These are phyloP conservation scores for Paulownia fortunei DNA, from an alignment of 257 asterid genomes.

Conservation along the genomic window DNA sequence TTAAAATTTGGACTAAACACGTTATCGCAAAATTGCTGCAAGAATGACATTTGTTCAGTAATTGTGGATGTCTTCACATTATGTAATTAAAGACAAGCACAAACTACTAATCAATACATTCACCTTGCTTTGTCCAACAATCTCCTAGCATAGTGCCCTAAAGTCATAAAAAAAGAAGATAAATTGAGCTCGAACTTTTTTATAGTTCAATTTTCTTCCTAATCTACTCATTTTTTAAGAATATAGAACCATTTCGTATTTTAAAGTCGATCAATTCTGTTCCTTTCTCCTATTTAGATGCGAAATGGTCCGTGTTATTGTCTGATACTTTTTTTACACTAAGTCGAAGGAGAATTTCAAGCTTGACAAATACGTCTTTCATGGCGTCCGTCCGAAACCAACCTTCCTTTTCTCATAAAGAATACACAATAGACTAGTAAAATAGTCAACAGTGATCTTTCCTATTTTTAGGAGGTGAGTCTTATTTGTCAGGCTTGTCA, in stretches of 20 bases:
- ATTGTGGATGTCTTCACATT: no score
- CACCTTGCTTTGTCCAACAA: constrained; percentile 12
- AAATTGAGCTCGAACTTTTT: not conserved
- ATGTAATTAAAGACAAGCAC: no score
- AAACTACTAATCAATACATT: not conserved
- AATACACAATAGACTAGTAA: not conserved
- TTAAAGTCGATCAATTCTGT: not conserved
- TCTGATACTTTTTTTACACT: not conserved
- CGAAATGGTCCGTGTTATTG: not conserved
- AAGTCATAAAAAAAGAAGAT: not conserved
- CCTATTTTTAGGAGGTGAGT: not conserved
- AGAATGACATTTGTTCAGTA: not conserved
- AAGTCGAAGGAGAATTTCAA: constrained; percentile 46
- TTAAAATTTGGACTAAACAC: not conserved
- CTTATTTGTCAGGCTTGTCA: constrained; percentile 62
- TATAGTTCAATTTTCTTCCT: not conserved
- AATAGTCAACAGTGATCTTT: not conserved
- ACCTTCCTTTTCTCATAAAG: constrained; percentile 10
- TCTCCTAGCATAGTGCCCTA: constrained; percentile 10
- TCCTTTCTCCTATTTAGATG: constrained; percentile 20
- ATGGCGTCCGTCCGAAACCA: constrained; percentile 5
- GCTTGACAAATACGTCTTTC: constrained; percentile 38
- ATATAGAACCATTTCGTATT: not conserved
- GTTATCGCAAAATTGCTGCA: not conserved
- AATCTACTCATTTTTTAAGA: not conserved